A percentile compares a stretch with the other conserved stretches of the same genome.
Evolutionary conservation across 2,329 filamentous ascomycete species (phyloP).

Genomic region (Cordyceps tenuipes): DNA sequence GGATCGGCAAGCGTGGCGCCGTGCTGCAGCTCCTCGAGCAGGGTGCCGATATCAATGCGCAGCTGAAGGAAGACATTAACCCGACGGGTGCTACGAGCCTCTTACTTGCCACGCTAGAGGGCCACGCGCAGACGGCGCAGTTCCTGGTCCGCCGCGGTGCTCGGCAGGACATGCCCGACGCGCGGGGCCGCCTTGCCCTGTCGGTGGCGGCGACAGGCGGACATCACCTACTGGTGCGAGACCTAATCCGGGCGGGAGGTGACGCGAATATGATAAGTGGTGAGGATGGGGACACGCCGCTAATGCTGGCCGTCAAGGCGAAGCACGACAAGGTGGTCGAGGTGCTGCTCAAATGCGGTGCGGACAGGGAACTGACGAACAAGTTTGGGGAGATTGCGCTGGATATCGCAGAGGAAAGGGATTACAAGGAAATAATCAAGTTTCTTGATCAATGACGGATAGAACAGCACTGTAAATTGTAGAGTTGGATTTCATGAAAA

Average conservation of each 20-base stretch:
- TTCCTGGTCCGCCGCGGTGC: slow-evolving; percentile 3
- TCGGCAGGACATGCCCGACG: background rate
- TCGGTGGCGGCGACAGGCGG: background rate
- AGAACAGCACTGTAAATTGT: background rate
- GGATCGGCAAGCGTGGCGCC: background rate
- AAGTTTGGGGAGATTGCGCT: slow-evolving; percentile 7
- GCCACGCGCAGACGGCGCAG: slow-evolving; percentile 5
- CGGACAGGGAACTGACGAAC: background rate
- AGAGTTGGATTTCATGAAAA: background rate
- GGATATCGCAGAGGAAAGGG: slow-evolving; percentile 4
- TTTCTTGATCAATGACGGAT: background rate
- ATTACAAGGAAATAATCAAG: background rate
- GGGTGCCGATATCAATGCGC: background rate
- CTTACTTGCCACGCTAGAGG: background rate
- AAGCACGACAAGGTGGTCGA: slow-evolving; percentile 9
- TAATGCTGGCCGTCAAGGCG: background rate
- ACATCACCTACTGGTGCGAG: slow-evolving; percentile 1
- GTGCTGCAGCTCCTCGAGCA: slow-evolving; percentile 5
- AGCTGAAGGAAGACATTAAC: background rate
- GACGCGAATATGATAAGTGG: slow-evolving; percentile 2
- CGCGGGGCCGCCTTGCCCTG: background rate
- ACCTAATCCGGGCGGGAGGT: background rate
- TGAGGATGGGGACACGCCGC: background rate
- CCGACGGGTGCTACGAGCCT: background rate
- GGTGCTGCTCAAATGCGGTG: slow-evolving; percentile 3